Conservation (phyloP, 2,329 filamentous ascomycete species). For the Fusarium vanettenii region DNA sequence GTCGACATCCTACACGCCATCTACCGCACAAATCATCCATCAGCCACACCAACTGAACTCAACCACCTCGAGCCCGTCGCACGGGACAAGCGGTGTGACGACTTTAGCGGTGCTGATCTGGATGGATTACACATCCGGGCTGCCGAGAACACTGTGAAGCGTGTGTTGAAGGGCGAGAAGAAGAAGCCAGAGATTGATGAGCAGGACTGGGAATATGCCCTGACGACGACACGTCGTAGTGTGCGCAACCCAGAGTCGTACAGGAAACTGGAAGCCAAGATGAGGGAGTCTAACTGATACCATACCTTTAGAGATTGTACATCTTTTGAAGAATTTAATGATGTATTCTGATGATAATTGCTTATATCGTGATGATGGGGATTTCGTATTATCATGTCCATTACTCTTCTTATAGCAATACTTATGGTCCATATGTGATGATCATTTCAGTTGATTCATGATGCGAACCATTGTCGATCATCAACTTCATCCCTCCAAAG, state of each 20-base stretch:
- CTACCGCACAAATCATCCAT: constrained; percentile 58
- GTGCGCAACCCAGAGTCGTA: constrained; percentile 61
- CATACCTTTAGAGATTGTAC: background rate
- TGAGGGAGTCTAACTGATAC: constrained; percentile 21
- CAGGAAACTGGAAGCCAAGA: constrained; percentile 44
- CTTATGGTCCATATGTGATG: too few relatives aligned
- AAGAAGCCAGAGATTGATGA: constrained; percentile 43
- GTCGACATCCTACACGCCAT: constrained; percentile 85
- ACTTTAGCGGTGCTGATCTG: constrained; percentile 80
- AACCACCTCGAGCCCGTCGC: constrained; percentile 73
- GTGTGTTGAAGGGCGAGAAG: constrained; percentile 49
- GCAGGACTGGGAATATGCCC: constrained; percentile 65
- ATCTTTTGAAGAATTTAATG: background rate
- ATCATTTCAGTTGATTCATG: background rate
- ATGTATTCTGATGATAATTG: background rate
- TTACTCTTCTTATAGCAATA: background rate
- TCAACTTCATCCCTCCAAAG: background rate
- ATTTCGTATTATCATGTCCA: background rate
- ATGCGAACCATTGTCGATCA: background rate
- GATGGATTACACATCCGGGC: constrained; percentile 61
- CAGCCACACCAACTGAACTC: constrained; percentile 57
- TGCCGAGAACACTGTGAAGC: constrained; percentile 59
- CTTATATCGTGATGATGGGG: background rate
- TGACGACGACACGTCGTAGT: constrained; percentile 61
- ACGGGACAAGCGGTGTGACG: constrained; percentile 72